A percentile compares a stretch with the other conserved stretches of the same genome.
Evolutionary conservation across 2,329 filamentous ascomycete species (phyloP).

Genomic region (Onygena corvina): DNA sequence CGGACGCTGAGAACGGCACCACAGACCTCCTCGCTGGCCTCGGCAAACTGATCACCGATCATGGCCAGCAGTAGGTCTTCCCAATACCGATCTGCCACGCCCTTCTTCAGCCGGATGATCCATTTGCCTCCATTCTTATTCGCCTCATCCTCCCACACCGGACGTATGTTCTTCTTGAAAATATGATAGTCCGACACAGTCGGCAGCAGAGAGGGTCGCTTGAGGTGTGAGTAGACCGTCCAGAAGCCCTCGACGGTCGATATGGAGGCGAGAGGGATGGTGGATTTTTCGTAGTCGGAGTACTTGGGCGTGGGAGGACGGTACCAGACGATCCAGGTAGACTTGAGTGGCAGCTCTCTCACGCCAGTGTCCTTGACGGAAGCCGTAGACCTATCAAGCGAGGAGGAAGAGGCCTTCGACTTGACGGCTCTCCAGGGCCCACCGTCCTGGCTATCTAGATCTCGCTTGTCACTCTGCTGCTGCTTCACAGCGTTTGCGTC

Average conservation of each 20-base stretch:
- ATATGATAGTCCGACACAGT: slow-evolving; percentile 96
- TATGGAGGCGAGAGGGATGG: slow-evolving; percentile 73
- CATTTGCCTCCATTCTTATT: slow-evolving; percentile 96
- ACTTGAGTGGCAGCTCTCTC: slow-evolving; percentile 54
- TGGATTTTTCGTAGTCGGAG: slow-evolving; percentile 95
- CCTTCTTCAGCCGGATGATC: slow-evolving; percentile 95
- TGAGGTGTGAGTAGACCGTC: slow-evolving; percentile 76
- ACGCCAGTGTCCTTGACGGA: slow-evolving; percentile 19
- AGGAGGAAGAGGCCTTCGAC: slow-evolving; percentile 32
- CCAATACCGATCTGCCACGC: slow-evolving; percentile 92
- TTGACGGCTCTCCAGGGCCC: slow-evolving; percentile 22
- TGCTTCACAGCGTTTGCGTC: slow-evolving; percentile 55
- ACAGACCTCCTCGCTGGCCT: slow-evolving; percentile 87
- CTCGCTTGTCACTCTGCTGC: slow-evolving; percentile 52
- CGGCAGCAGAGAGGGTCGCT: slow-evolving; percentile 74
- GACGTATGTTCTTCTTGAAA: slow-evolving; percentile 90
- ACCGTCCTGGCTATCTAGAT: slow-evolving; percentile 26
- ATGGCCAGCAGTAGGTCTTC: slow-evolving; percentile 85
- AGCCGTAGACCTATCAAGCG: slow-evolving; percentile 24
- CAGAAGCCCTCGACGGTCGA: slow-evolving; percentile 83
- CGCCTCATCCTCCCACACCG: slow-evolving; percentile 96
- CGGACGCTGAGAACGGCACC: slow-evolving; percentile 88
- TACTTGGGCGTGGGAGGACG: slow-evolving; percentile 93
- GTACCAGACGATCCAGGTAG: slow-evolving; percentile 95
- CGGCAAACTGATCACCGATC: slow-evolving; percentile 85